Evolutionary conservation across 1,284 basidiomycete genomes (phyloP).

Genomic region (Pseudozyma hubeiensis): DNA sequence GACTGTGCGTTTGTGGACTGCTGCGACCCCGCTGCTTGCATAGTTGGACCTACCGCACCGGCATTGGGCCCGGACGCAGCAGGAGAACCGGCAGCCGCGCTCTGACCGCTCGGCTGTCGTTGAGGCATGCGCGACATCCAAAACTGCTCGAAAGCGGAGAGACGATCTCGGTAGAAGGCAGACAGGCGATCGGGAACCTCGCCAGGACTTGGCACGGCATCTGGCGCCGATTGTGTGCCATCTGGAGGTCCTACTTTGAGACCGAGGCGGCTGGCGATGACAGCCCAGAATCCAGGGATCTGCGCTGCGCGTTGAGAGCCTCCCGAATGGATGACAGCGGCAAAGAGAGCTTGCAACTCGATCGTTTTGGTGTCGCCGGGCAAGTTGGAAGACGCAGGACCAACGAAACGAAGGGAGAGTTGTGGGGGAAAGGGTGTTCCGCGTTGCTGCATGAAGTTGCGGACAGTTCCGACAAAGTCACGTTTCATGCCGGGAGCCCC

Average conservation of each 20-base stretch:
- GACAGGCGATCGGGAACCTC: constrained; percentile 62
- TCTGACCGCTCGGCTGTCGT: constrained; percentile 41
- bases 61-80: constrained; percentile 19
- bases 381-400: constrained; percentile 48
- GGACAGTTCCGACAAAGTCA: constrained; percentile 61
- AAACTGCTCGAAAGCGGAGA: constrained; percentile 60
- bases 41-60: constrained; percentile 9
- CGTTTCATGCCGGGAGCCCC: constrained; percentile 30
- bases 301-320: constrained; percentile 54
- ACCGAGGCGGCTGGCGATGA: constrained; percentile 57
- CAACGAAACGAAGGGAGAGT: constrained; percentile 51
- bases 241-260: constrained; percentile 54
- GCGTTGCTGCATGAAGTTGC: constrained; percentile 56
- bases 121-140: constrained; percentile 60
- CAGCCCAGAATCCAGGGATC: constrained; percentile 61
- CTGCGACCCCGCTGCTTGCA: constrained; percentile 16
- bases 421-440: constrained; percentile 56
- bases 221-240: constrained; percentile 38
- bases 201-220: constrained; percentile 50
- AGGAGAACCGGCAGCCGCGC: constrained; percentile 32
- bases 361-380: constrained; percentile 58
- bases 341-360: constrained; percentile 59
- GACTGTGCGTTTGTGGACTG: constrained; percentile 1
- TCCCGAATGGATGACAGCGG: constrained; percentile 54
- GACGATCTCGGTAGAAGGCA: constrained; percentile 57